Evolutionary conservation across 2,329 filamentous ascomycete species (phyloP), one percentile per base, ranked within the genome.

Genomic region (Rasamsonia emersonii): DNA sequence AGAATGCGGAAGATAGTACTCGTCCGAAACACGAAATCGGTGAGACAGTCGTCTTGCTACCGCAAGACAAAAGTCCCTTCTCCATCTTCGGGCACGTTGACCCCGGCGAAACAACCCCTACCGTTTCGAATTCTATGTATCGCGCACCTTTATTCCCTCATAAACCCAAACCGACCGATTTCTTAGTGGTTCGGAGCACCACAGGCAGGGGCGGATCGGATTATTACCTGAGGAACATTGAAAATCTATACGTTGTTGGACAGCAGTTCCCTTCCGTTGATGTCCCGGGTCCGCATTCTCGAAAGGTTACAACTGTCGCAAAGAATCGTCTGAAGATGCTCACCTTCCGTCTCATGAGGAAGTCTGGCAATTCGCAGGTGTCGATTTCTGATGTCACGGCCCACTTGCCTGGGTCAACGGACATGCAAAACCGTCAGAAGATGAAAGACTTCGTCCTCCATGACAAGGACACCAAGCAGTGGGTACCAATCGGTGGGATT

Each of bases 321-420:
- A 98, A 98, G 67, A 93, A 91, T 58, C 78, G 91, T 20, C 79
- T 98, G 59, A 94, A 91, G 65, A 95, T 95, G 80, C 78, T 98
- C 23, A 83, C 86, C 0, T 95, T 86, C 56, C 82, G 91, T 30
- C 78, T 94, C 54, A 84, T 93, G 48, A 75, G 79, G 40, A 83
- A 84, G 47, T 86, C 80, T 47, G 68, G 75, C 11, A 74, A 79
- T 16, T 67, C 78, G 38, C 71, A 77, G 26, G 73, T 86, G 15
- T 79, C 79, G 14, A 75, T 93, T 10, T 76, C 75, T n/a, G 84
- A 89, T 47, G 82, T 98, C 21, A 95, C 88, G 3, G 82, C 78
- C 26, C 91, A 98, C 54, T 85, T 96, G 40, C 84, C 86, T 5
- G 89, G 91, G 23, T 91, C 86, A 4, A 91, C 85, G 13, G 89